Evolutionary conservation across 129 eudicot genomes (phyloP), one percentile per base, ranked within the genome.

Genomic region (Dittrichia graveolens): DNA sequence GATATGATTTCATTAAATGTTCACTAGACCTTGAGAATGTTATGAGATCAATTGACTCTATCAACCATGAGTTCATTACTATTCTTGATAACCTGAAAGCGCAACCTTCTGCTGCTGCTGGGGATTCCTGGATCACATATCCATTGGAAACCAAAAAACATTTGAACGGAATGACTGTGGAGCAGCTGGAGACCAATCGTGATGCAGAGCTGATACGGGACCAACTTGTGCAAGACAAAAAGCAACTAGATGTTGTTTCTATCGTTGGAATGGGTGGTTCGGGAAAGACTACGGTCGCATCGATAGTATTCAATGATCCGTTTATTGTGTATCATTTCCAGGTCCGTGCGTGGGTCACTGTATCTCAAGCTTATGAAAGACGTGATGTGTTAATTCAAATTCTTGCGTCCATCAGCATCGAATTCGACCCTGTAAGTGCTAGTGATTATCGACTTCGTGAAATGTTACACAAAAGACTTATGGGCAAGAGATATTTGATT

Each of bases 231-330:
- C 9, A 56, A 56, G 48, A 68, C 38, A 12, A n/a, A 16, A 14
- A 31, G 49, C 47, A 64, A 2, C n/a, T 71, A 6, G 61, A 12
- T 35, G 48, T 79, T 2, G 45, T 72, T 6, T 38, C 83, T 2
- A 56, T 79, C 38, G 52, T 73, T 5, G 83, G 83, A 10, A 79
- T 72, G 83, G 74, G 67, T 0, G 84, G 84, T 6, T 43, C 69
- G 0, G 86, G 86, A 5, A 83, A 83, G 78, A 74, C 83, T 19
- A 78, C 86, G 11, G 74, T 83, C 0, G 86, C 80, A 18, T 54
- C 45, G 14, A 83, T 40, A 60, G 66, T 79, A 4, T 83, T 47
- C 47, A 61, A 69, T 14, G 71, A 75, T 65, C 43, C 15, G 9
- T 24, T 3, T 2, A 8, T 71, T 55, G 11, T 0, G 13, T n/a